A percentile compares a stretch with the other conserved stretches of the same genome.
These are phyloP conservation scores for Fraxinus greggii DNA, from an alignment of 305 asterid species.

Conservation along the genomic window DNA sequence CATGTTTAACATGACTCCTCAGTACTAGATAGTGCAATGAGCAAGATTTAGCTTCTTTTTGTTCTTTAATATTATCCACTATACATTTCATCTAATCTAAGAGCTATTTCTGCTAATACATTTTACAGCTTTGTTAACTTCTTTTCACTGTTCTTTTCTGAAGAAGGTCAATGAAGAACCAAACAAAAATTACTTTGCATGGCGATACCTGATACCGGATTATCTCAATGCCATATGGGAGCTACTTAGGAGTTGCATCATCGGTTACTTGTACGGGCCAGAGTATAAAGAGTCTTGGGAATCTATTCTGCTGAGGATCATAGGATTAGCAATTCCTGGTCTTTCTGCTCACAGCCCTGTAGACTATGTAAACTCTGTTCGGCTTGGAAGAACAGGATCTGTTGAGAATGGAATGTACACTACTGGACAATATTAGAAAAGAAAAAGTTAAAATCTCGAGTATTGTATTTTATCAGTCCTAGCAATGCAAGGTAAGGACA, in stretches of 20 bases:
- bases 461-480: neutral
- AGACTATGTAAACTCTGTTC: slow-evolving; percentile 73
- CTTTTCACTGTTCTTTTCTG: slow-evolving; percentile 9
- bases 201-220: slow-evolving; percentile 57
- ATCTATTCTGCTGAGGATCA: slow-evolving; percentile 49
- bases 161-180: slow-evolving; percentile 86
- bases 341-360: slow-evolving; percentile 83
- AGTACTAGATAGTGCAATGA: neutral
- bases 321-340: slow-evolving; percentile 81
- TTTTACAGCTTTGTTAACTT: slow-evolving; percentile 1
- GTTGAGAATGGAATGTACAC: slow-evolving; percentile 10
- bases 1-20: neutral
- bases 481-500: neutral
- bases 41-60: neutral
- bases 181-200: slow-evolving; percentile 70
- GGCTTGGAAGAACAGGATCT: slow-evolving; percentile 57
- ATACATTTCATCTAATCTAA: neutral
- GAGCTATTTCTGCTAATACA: neutral
- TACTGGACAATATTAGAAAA: neutral
- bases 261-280: slow-evolving; percentile 46
- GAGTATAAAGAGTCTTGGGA: slow-evolving; percentile 79
- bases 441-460: neutral
- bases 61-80: neutral
- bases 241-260: slow-evolving; percentile 56
- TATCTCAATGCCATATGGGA: slow-evolving; percentile 77